A percentile compares a stretch with the other conserved stretches of the same genome.
Evolutionary conservation across 2,329 filamentous ascomycete species (phyloP).

Genomic region (Sporothrix brasiliensis): DNA sequence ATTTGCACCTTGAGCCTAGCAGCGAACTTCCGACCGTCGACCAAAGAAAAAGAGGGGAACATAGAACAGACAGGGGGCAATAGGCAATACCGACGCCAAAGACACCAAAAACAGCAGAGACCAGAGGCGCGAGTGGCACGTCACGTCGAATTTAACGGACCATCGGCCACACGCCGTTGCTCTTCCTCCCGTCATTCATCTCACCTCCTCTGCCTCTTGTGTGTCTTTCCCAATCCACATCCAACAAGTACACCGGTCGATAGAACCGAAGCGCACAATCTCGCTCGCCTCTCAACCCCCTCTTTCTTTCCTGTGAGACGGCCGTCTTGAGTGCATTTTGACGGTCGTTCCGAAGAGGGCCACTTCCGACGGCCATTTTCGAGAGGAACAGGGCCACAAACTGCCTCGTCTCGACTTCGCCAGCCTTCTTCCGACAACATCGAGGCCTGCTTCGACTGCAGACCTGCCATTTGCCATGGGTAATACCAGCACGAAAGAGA

Average conservation of each 20-base stretch:
- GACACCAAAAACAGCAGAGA: too few species aligned
- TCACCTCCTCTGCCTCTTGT: not conserved
- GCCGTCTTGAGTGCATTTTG: not conserved
- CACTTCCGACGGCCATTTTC: too few species aligned
- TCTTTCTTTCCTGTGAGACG: not conserved
- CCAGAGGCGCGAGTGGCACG: not conserved
- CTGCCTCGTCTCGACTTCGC: not conserved
- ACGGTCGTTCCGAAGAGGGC: not conserved
- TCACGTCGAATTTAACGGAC: slow-evolving; percentile 8
- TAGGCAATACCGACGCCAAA: too few species aligned
- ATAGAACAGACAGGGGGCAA: not conserved
- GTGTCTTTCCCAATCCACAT: not conserved
- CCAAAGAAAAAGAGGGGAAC: slow-evolving; percentile 24
- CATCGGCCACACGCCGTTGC: slow-evolving; percentile 16
- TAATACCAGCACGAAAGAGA: slow-evolving; percentile 45
- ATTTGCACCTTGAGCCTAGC: too few species aligned
- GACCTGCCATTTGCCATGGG: slow-evolving; percentile 40
- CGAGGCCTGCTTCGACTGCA: too few species aligned
- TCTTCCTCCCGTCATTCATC: not conserved
- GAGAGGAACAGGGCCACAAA: not conserved
- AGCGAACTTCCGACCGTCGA: too few species aligned
- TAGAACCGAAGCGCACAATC: not conserved
- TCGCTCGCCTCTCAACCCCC: not conserved
- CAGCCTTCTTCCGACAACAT: not conserved
- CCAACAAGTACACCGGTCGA: not conserved